phyloP scores from a whole-genome alignment of 2,329 filamentous ascomycete genomes.

The Drechslerella dactyloides region DNA sequence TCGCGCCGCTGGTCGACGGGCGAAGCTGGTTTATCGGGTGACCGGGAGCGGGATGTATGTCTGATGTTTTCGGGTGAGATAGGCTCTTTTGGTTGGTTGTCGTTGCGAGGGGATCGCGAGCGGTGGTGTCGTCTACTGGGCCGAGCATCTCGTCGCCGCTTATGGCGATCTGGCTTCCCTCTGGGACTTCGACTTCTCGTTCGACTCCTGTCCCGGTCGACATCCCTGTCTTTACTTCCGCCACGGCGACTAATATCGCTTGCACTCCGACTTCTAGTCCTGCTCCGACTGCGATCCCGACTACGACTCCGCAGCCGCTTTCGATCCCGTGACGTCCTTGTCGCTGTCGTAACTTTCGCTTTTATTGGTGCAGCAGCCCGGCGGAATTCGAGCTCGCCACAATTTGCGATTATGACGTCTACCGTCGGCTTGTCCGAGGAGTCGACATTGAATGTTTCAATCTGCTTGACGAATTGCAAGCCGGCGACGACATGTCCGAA shows the following conservation, averaged over 20 bases:
- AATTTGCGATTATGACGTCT: conserved; percentile 53
- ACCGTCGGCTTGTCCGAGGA: conserved; percentile 56
- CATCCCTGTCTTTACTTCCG: conserved; percentile 14
- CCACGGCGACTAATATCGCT: conserved; percentile 1
- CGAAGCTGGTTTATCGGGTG: conserved; percentile 31
- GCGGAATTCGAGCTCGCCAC: conserved; percentile 51
- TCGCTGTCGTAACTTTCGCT: neutral
- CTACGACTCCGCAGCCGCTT: conserved; percentile 48
- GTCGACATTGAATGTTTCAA: conserved; percentile 66
- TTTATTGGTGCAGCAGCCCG: conserved; percentile 15
- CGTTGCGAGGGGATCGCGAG: conserved; percentile 35
- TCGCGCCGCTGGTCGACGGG: conserved; percentile 13
- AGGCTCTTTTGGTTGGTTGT: conserved; percentile 1
- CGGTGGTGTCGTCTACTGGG: conserved; percentile 26
- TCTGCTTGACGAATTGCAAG: conserved; percentile 70
- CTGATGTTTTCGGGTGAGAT: conserved; percentile 13
- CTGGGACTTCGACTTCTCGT: conserved; percentile 16
- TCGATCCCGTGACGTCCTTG: conserved; percentile 40
- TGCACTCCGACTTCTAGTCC: conserved; percentile 14
- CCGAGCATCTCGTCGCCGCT: conserved; percentile 5
- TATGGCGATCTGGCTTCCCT: conserved; percentile 8
- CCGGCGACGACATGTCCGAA: conserved; percentile 74
- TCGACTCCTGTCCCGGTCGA: conserved; percentile 18
- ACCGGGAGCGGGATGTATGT: conserved; percentile 28
- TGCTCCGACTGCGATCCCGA: conserved; percentile 41